phyloP scores from a whole-genome alignment of 2,329 filamentous ascomycete genomes.

The Nothophaeocryptopus gaeumannii region DNA sequence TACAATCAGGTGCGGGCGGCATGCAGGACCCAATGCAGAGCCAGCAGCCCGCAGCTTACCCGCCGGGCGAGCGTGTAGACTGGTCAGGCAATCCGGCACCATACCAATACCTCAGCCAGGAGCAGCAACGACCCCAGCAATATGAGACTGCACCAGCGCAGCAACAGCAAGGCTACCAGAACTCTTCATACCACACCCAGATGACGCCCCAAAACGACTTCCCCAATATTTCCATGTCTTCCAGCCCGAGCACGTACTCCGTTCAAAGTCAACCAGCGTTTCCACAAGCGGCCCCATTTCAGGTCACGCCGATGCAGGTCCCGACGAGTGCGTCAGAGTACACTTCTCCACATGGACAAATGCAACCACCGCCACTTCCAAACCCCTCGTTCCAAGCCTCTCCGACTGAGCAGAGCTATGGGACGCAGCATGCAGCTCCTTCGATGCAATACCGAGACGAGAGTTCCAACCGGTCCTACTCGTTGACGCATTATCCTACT shows the following conservation, averaged over 20 bases:
- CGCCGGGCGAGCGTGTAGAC: slow-evolving; percentile 22
- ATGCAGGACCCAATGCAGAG: slow-evolving; percentile 21
- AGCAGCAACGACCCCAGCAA: slow-evolving; percentile 24
- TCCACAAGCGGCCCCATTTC: slow-evolving; percentile 18
- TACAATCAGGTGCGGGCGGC: slow-evolving; percentile 6
- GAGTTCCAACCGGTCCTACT: slow-evolving; percentile 21
- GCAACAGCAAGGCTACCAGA: slow-evolving; percentile 21
- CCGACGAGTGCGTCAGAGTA: slow-evolving; percentile 21
- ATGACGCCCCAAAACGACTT: slow-evolving; percentile 25
- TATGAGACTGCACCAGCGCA: slow-evolving; percentile 25
- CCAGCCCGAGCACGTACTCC: slow-evolving; percentile 24
- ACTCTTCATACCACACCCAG: slow-evolving; percentile 19
- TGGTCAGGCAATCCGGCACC: slow-evolving; percentile 23
- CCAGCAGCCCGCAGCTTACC: slow-evolving; percentile 13
- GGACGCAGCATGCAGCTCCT: slow-evolving; percentile 17
- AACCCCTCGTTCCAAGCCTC: slow-evolving; percentile 22
- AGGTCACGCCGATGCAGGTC: slow-evolving; percentile 25
- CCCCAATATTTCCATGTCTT: slow-evolving; percentile 26
- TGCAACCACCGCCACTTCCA: slow-evolving; percentile 28
- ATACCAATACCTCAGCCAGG: slow-evolving; percentile 26
- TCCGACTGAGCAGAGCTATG: slow-evolving; percentile 23
- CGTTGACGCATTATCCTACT: slow-evolving; percentile 27
- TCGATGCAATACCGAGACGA: slow-evolving; percentile 28
- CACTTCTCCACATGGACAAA: slow-evolving; percentile 24
- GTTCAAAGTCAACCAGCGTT: slow-evolving; percentile 17